Conservation (phyloP, 495 filamentous ascomycete species). For the Hypomontagnella submonticulosa region DNA sequence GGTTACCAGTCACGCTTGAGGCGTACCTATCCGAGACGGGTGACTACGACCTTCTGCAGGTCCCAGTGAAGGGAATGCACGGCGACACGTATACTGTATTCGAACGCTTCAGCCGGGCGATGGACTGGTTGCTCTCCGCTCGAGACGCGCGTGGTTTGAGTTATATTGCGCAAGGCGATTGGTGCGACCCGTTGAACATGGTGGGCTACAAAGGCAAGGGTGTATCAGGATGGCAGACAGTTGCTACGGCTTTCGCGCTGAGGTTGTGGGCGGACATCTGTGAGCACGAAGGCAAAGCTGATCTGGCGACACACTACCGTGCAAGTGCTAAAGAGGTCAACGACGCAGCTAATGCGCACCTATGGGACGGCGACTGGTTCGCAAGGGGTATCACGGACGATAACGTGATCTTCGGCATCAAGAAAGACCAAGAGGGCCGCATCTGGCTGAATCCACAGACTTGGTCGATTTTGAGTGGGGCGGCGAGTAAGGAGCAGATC, state of each 20-base stretch:
- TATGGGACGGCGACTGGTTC: slow-evolving; percentile 69
- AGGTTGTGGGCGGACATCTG: slow-evolving; percentile 64
- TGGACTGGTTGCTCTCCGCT: slow-evolving; percentile 62
- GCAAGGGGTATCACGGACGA: slow-evolving; percentile 68
- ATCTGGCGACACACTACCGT: slow-evolving; percentile 56
- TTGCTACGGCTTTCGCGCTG: slow-evolving; percentile 62
- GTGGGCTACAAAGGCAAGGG: slow-evolving; percentile 66
- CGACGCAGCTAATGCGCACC: slow-evolving; percentile 59
- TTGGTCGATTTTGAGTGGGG: slow-evolving; percentile 64
- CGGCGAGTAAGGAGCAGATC: slow-evolving; percentile 56
- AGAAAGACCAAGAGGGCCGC: slow-evolving; percentile 61
- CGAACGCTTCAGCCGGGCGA: slow-evolving; percentile 63
- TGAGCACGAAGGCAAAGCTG: slow-evolving; percentile 54
- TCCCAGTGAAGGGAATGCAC: slow-evolving; percentile 53
- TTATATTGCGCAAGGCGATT: slow-evolving; percentile 68
- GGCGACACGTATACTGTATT: slow-evolving; percentile 62
- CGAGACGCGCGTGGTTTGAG: slow-evolving; percentile 65
- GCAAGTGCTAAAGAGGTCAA: slow-evolving; percentile 60
- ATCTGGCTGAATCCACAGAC: slow-evolving; percentile 69
- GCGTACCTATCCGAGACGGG: slow-evolving; percentile 65
- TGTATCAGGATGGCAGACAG: slow-evolving; percentile 67
- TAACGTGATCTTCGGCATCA: slow-evolving; percentile 61
- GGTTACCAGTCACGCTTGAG: slow-evolving; percentile 64
- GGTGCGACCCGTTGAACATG: slow-evolving; percentile 71
- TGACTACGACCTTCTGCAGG: slow-evolving; percentile 62